Percentiles rank a stretch among this genome's conserved stretches.
These are phyloP conservation scores for Pseudogymnoascus sp. DNA, from an alignment of 2,329 filamentous ascomycete genomes.

Conservation along the genomic window DNA sequence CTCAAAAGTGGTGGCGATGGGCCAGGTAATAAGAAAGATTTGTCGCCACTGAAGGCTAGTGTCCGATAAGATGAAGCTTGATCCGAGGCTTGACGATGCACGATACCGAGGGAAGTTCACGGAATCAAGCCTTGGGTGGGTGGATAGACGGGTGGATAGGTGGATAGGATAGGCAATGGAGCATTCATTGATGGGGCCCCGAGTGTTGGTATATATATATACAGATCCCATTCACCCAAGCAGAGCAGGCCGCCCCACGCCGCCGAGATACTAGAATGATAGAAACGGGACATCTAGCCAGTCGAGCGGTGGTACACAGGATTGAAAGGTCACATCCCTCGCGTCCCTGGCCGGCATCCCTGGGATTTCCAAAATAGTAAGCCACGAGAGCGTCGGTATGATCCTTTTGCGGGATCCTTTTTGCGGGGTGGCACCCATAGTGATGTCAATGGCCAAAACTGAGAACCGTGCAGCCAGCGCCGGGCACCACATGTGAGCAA, in stretches of 20 bases:
- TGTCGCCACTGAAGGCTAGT: neutral
- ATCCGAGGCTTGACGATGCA: neutral
- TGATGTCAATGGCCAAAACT: neutral
- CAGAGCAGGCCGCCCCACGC: neutral
- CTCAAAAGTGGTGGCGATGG: neutral
- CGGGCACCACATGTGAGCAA: neutral
- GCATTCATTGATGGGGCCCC: neutral
- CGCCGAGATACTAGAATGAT: neutral
- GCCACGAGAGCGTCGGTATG: neutral
- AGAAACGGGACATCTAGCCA: neutral
- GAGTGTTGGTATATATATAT: constrained; percentile 2
- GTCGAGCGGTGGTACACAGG: neutral
- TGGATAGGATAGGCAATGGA: neutral
- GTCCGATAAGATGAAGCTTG: neutral
- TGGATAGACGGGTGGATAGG: neutral
- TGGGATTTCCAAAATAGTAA: neutral
- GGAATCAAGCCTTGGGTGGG: neutral
- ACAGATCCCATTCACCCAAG: neutral
- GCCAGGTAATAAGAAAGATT: neutral
- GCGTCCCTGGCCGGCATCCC: neutral
- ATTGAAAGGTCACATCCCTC: neutral
- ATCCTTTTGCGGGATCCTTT: neutral
- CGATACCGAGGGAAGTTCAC: neutral
- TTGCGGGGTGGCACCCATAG: neutral
- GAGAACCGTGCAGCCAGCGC: neutral